Conservation (phyloP, 2,329 filamentous ascomycete species). For the Balansia obtecta region DNA sequence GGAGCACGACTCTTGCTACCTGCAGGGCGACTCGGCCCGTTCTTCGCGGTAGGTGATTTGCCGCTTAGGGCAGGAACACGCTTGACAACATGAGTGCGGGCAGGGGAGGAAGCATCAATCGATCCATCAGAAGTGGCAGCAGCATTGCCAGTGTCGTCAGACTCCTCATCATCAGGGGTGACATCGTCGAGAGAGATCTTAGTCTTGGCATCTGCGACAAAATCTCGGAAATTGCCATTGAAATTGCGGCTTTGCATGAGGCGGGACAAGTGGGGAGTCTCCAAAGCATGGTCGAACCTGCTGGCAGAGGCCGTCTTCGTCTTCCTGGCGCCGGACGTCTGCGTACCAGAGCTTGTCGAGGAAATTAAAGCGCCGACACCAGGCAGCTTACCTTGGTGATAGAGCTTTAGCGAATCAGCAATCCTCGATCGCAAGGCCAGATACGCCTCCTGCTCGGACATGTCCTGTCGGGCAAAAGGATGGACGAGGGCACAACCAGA, state of each 20-base stretch:
- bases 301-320: background rate
- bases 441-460: slow-evolving; percentile 40
- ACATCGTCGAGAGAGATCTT: slow-evolving; percentile 37
- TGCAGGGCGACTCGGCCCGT: slow-evolving; percentile 32
- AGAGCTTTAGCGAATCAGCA: slow-evolving; percentile 39
- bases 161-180: slow-evolving; percentile 44
- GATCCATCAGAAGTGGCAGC: slow-evolving; percentile 7
- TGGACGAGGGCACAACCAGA: slow-evolving; percentile 16
- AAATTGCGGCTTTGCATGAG: slow-evolving; percentile 51
- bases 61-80: slow-evolving; percentile 47
- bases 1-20: slow-evolving; percentile 42
- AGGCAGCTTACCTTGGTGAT: slow-evolving; percentile 37
- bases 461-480: slow-evolving; percentile 28
- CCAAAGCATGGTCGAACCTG: slow-evolving; percentile 38
- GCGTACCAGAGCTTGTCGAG: slow-evolving; percentile 14
- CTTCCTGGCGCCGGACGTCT: background rate
- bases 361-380: slow-evolving; percentile 35
- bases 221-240: slow-evolving; percentile 43
- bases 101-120: slow-evolving; percentile 8
- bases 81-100: slow-evolving; percentile 32
- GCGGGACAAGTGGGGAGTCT: slow-evolving; percentile 55
- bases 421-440: slow-evolving; percentile 39
- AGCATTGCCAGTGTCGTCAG: slow-evolving; percentile 24
- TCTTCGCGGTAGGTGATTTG: slow-evolving; percentile 32
- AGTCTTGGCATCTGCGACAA: slow-evolving; percentile 47